Evolutionary conservation across 768 basidiomycete genomes (phyloP).

Genomic region (Termitomyces sp.): DNA sequence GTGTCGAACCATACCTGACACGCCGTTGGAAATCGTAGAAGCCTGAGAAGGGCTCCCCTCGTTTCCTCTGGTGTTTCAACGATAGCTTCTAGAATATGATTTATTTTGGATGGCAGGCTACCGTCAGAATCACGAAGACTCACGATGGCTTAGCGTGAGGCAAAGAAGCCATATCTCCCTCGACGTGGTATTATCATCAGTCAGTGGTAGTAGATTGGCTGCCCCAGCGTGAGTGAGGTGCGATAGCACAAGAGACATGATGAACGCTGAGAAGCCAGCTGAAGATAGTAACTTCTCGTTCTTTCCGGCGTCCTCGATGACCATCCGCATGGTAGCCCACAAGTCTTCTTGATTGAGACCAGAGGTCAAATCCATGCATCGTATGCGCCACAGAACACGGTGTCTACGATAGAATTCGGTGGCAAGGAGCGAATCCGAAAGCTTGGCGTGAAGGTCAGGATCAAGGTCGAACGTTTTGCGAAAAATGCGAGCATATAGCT

Average conservation of each 20-base stretch:
- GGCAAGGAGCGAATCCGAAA: constrained; percentile 41
- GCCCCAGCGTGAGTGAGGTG: constrained; percentile 10
- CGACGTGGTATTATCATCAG: constrained; percentile 16
- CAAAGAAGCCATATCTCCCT: constrained; percentile 39
- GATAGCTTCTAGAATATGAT: constrained; percentile 27
- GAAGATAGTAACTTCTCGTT: constrained; percentile 43
- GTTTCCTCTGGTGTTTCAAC: constrained; percentile 31
- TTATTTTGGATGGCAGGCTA: constrained; percentile 2
- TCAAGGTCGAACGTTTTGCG: constrained; percentile 44
- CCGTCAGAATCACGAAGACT: constrained; percentile 14
- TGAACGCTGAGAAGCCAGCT: constrained; percentile 36
- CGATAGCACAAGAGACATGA: constrained; percentile 27
- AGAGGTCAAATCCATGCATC: constrained; percentile 28
- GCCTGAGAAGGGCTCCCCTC: constrained; percentile 36
- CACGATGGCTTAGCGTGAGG: constrained; percentile 36
- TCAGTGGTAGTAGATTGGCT: constrained; percentile 1
- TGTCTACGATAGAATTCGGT: constrained; percentile 46
- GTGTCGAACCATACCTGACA: constrained; percentile 1
- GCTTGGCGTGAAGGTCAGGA: constrained; percentile 18
- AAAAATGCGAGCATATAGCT: constrained; percentile 57
- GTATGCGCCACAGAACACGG: constrained; percentile 45
- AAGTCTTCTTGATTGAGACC: constrained; percentile 39
- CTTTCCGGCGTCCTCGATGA: constrained; percentile 50
- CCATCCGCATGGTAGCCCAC: constrained; percentile 57
- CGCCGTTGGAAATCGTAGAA: constrained; percentile 38